phyloP scores from a whole-genome alignment of 345 rosid species.

The Pistacia integerrima region DNA sequence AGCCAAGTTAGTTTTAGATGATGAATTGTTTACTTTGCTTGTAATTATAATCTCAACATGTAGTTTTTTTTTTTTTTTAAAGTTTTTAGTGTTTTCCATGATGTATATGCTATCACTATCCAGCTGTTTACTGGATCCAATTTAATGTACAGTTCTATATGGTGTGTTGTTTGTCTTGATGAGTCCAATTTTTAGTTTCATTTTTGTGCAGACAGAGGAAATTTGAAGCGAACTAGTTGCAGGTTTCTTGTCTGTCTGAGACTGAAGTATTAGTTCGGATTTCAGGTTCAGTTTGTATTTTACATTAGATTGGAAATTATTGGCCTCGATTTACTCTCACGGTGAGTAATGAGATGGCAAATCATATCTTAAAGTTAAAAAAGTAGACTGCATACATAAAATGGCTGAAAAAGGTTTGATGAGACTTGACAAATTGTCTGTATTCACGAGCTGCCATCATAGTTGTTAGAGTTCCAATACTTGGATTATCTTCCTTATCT shows the following conservation, averaged over 20 bases:
- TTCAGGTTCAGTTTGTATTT: background rate
- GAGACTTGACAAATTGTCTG: no score
- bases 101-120: conserved; percentile 19
- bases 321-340: no score
- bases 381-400: no score
- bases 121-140: conserved; percentile 5
- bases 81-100: background rate
- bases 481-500: background rate
- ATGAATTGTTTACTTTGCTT: conserved; percentile 9
- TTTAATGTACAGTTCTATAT: conserved; percentile 23
- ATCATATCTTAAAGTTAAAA: no score
- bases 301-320: no score
- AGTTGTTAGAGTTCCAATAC: background rate
- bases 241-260: background rate
- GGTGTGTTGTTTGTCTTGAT: background rate
- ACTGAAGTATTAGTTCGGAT: background rate
- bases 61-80: background rate
- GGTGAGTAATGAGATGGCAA: background rate
- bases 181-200: background rate
- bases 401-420: no score
- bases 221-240: background rate
- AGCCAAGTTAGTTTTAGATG: conserved; percentile 9
- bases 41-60: conserved; percentile 8
- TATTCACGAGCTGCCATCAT: background rate
- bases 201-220: background rate